Base-by-base conservation (phyloP, 192 early-diverging fungal species). In the Gaertneriomyces sp. region DNA sequence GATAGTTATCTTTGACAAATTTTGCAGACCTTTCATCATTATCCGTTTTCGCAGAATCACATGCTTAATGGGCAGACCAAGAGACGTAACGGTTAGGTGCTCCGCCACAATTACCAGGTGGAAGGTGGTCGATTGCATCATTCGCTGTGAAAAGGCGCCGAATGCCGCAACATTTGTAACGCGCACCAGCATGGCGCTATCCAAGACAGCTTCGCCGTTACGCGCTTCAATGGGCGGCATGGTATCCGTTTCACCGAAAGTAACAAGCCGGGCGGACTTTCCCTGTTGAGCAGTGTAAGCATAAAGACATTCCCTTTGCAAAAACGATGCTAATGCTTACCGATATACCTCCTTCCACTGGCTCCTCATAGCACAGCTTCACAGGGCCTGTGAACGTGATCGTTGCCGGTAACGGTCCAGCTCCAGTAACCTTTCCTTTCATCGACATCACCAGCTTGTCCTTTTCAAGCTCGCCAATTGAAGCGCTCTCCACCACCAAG, bases 371-470 rank as follows among this genome's bases (percentile, higher is more conserved):
- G 16, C 43, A 58, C 0, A 68, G n/a, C 44, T 68, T 60, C 9
- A 68, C 66, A 11, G 58, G 57, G n/a, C 57, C 66, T 40, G 47
- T 19, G 47, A 68, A 68, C 6, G 45, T n/a, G n/a, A 68, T 58
- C 6, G 16, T 14, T 7, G 66, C 66, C 10, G 43, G 45, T 4
- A 68, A 42, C 2, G 66, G 56, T 8, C 59, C 59, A 7, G 41
- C 59, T n/a, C 43, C 38, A 11, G 14, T 43, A 33, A 45, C 59
- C 14, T 12, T 33, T 45, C 39, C 59, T 12, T 60, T 45, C 59
- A 60, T 45, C 7, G 40, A 25, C 59, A 60, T 45, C 41, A 44
- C 42, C 38, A 60, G 14, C 42, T 33, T 39, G n/a, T 51, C 45
- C 41, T 60, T 58, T 20, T 49, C 45, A 12, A 60, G 42, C 4